A percentile compares a stretch with the other conserved stretches of the same genome.
Conservation (phyloP, 2,329 filamentous ascomycete species). For the Fusarium sp. region DNA sequence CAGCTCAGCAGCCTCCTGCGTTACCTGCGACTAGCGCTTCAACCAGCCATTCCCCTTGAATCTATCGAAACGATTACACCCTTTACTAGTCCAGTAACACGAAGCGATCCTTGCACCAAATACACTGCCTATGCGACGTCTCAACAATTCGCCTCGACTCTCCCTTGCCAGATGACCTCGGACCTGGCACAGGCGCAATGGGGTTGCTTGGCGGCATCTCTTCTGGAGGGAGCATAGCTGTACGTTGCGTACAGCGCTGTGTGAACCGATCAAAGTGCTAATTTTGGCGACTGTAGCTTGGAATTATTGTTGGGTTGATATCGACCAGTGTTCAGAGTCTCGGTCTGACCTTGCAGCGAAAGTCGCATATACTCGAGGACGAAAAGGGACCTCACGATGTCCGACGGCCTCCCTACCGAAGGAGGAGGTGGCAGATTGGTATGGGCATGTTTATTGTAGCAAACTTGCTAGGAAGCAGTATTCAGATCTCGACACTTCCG, state of each 20-base stretch:
- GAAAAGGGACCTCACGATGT: constrained; percentile 84
- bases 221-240: constrained; percentile 79
- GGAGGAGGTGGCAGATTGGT: constrained; percentile 93
- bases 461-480: constrained; percentile 92
- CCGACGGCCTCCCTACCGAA: constrained; percentile 85
- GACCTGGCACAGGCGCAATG: constrained; percentile 63
- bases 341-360: constrained; percentile 93
- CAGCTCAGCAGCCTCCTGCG: constrained; percentile 14
- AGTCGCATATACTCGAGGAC: constrained; percentile 97
- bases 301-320: constrained; percentile 89
- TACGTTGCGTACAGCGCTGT: constrained; percentile 53
- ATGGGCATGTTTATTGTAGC: constrained; percentile 98
- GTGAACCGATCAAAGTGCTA: constrained; percentile 19
- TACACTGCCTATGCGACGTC: constrained; percentile 40
- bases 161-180: constrained; percentile 58
- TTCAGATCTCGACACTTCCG: constrained; percentile 96
- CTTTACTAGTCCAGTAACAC: constrained; percentile 1
- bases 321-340: constrained; percentile 96
- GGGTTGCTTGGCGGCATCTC: constrained; percentile 79
- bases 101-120: not conserved
- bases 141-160: constrained; percentile 26
- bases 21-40: constrained; percentile 16
- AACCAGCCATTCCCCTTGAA: constrained; percentile 23
- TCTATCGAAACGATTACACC: constrained; percentile 8
- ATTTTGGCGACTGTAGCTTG: constrained; percentile 67